A percentile compares a stretch with the other conserved stretches of the same genome.
These are phyloP conservation scores for Pulicaria dysenterica DNA, from an alignment of 129 eudicot genomes.

Conservation along the genomic window DNA sequence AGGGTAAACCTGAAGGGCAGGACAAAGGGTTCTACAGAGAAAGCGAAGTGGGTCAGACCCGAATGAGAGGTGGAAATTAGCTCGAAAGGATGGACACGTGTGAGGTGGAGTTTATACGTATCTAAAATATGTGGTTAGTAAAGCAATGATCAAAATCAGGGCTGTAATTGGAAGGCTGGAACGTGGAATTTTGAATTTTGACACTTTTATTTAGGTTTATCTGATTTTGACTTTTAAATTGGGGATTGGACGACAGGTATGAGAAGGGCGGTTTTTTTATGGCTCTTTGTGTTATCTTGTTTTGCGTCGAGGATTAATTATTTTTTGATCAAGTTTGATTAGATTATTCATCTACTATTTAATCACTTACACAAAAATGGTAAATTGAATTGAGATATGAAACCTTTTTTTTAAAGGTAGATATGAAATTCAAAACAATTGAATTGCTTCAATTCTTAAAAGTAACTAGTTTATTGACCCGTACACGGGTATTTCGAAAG, in stretches of 20 bases:
- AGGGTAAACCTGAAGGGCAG: neutral
- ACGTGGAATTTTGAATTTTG: neutral
- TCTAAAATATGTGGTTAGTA: conserved; percentile 28
- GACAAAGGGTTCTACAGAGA: neutral
- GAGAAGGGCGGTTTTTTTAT: neutral
- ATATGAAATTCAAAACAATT: too few species aligned
- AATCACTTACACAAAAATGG: too few species aligned
- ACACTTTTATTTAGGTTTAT: conserved; percentile 1
- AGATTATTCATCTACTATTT: too few species aligned
- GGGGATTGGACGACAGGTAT: neutral
- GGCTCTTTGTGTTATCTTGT: neutral
- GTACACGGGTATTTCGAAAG: too few species aligned
- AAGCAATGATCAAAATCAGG: conserved; percentile 17
- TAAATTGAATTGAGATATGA: too few species aligned
- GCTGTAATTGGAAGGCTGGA: conserved; percentile 20
- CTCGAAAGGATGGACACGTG: conserved; percentile 21
- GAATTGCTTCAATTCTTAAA: too few species aligned
- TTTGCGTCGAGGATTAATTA: too few species aligned
- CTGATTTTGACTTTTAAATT: conserved; percentile 1
- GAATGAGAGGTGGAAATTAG: conserved; percentile 17
- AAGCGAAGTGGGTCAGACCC: neutral
- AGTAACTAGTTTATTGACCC: too few species aligned
- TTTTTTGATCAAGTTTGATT: too few species aligned
- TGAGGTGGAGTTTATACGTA: conserved; percentile 21
- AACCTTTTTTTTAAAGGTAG: too few species aligned